Evolutionary conservation across 2,329 filamentous ascomycete species (phyloP), one percentile per base, ranked within the genome.

Genomic region (Fulvia fulva): DNA sequence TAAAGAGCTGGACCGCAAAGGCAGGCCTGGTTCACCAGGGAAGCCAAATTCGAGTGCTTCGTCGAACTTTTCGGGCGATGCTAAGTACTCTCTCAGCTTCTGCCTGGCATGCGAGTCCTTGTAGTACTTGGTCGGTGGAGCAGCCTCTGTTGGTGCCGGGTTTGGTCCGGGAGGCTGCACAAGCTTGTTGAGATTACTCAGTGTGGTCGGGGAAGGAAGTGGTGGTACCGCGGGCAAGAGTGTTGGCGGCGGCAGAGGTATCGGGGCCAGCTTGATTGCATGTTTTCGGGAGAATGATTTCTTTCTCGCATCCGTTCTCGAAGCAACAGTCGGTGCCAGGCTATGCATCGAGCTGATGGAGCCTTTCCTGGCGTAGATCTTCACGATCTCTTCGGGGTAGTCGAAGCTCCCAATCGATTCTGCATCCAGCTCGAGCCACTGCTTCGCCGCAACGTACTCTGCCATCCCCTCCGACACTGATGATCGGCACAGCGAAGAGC

Each of bases 31-130:
- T 19, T 62, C 55, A 11, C 52, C 49, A 5, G 91, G 91, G 67
- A 97, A 97, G 0, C 93, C 93, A 74, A 95, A 97, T 71, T 96
- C 90, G 53, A 97, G 84, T 1, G 90, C 91, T 74, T 97, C 93
- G 71, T 97, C 93, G 67, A 97, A 97, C 71, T 96, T 96, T 65
- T 96, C 90, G 0, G 92, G 89, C 1, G 91, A 96, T 7, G 90
- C 89, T 21, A 96, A 83, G 68, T 92, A 96, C 6, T 90, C 86
- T 12, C 91, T 86, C 21, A 97, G 79, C 75, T 95, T 96, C 67
- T 90, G 81, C 32, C 93, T 85, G 41, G 92, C 90, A 71, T 96
- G 90, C 0, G 91, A 91, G 67, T 97, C 91, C 71, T 91, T 90
- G 69, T 96, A 97, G 75, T 96, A 89, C 37, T 89, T 62, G 12